Base-by-base conservation (phyloP, 164 flowering plant species). In the Umbellularia californica region DNA sequence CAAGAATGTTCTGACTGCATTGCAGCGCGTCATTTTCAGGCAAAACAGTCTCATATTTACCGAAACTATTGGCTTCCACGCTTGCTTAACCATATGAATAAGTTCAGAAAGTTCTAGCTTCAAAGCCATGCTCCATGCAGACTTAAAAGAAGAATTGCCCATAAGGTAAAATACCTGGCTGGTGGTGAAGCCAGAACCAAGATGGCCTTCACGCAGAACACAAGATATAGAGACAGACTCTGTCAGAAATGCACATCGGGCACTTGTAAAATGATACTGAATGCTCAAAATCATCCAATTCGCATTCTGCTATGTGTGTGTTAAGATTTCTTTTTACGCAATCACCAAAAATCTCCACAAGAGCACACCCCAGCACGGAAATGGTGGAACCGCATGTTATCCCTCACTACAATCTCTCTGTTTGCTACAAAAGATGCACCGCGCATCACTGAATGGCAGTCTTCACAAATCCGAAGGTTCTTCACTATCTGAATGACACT, bases 401-500 rank as follows among this genome's bases (percentile, higher is more conserved):
- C 79, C 72, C 79, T 77, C 70, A 77, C 77, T 5, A 74, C 65
- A 68, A 77, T 80, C 65, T 74, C 75, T 55, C 82, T 70, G 23
- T 23, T 51, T 68, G n/a, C 58, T 22, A 77, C 20, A 19, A 25
- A 65, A 65, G 82, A 80, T 13, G 75, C 79, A 27, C 72, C 74
- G 13, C 82, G 30, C 77, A 80, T 77, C 27, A 80, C 63, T 7
- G 23, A 50, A 35, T 80, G 79, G 58, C 82, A 79, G 70, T 79
- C 82, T 33, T 79, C 82, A 28, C 82, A 79, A 24, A 79, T 70
- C 58, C 82, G 55, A 15, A 76, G 77, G 68, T 79, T 79, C 69
- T 79, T 76, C 69, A 76, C 67, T 11, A 80, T 80, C 70, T 65
- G 64, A 41, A 80, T 77, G 20, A 47, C 41, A 30, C 75, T 70